Base-by-base conservation (phyloP, 345 rosid genomes). In the Cardamine resedifolia region DNA sequence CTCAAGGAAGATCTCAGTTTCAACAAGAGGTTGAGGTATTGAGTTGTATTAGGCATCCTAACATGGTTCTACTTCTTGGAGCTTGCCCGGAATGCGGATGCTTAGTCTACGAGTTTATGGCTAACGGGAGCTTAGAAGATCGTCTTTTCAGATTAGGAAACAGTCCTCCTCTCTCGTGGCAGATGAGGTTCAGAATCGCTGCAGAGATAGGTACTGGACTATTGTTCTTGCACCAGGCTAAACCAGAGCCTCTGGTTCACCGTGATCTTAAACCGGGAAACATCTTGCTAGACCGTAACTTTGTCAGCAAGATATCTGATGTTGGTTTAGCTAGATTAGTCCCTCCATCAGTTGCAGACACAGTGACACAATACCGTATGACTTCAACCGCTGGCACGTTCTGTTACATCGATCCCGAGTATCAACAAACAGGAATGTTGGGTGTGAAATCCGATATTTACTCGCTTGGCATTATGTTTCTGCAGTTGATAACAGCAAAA, bases 1-100 rank as follows among this genome's bases (percentile, higher is more conserved):
- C 96, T 45, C 99, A 95, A 70, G 99, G 98, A 33, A 90, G 92
- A 71, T 86, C 97, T 10, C 98, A 95, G 82, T 95, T 95, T 76
- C 93, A 90, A 68, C 93, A 88, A 86, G 99, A 91, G 92, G 90
- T 92, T 41, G 96, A 92, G 71, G 88, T 92, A 45, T 63, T 92
- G 47, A 84, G 98, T 72, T 90, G 96, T 87, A 92, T 92, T 51
- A 77, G 98, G 27, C 98, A 92, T 58, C 98, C 98, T 2, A 87
- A 92, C 75, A 90, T 92, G 96, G 98, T 92, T 26, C 85, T 92
- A 28, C 90, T 90, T 24, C 88, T 90, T 47, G 98, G 98, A 39
- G 98, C 96, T 18, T 90, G 98, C 21, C 95, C 98, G 0, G 95
- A 90, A 74, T 90, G 87, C 6, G 96, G 98, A 56, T 92, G 96